A percentile compares a stretch with the other conserved stretches of the same genome.
Conservation (phyloP, 345 rosid species). For the Passiflora organensis region DNA sequence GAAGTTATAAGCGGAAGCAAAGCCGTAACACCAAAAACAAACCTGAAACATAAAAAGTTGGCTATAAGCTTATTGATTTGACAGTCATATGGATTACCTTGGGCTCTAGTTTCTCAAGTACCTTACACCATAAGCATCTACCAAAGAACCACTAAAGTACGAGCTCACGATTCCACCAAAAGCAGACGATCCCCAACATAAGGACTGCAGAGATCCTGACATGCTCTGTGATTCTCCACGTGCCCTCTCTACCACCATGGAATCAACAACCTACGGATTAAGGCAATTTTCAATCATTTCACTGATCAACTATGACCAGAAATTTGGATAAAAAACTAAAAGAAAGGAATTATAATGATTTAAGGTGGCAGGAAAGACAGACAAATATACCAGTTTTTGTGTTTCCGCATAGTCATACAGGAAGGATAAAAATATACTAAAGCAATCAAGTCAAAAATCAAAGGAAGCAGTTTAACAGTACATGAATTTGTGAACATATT, state of each 20-base stretch:
- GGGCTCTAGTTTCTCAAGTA: constrained; percentile 15
- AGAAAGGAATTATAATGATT: background rate
- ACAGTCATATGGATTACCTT: constrained; percentile 3
- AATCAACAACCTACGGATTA: constrained; percentile 77
- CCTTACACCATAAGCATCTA: constrained; percentile 90
- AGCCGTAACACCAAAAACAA: constrained; percentile 93
- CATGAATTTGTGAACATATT: no score
- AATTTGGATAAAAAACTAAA: background rate
- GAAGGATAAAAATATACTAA: no score
- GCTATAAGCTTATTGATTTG: constrained; percentile 7
- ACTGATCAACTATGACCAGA: background rate
- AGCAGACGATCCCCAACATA: constrained; percentile 98
- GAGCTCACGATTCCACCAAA: constrained; percentile 98
- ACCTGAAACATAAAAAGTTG: constrained; percentile 45
- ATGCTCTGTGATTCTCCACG: constrained; percentile 96
- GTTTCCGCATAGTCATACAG: no score
- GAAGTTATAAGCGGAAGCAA: constrained; percentile 79
- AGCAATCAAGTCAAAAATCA: no score
- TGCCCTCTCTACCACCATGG: constrained; percentile 98
- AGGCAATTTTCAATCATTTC: constrained; percentile 5
- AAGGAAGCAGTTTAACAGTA: no score
- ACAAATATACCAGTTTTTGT: no score
- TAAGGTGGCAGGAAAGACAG: no score
- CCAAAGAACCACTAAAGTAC: constrained; percentile 90
- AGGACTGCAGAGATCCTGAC: constrained; percentile 87